Evolutionary conservation across 306 rosid genomes (phyloP).

Genomic region (Comarum palustre): DNA sequence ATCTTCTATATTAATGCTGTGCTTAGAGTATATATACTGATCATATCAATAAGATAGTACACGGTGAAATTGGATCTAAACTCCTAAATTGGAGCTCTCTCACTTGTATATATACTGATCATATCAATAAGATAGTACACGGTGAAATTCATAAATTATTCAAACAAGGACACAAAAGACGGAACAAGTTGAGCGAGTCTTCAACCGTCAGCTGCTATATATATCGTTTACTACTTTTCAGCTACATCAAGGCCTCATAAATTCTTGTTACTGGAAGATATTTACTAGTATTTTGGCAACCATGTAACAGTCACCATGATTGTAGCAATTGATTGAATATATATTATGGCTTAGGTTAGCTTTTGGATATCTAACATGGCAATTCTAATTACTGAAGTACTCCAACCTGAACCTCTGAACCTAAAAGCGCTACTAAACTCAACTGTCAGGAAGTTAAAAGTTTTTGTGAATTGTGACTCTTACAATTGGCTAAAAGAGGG

Average conservation of each 20-base stretch:
- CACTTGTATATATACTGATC: too few relatives aligned
- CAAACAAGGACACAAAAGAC: not conserved
- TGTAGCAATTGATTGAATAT: not conserved
- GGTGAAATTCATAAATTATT: too few relatives aligned
- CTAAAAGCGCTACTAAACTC: not conserved
- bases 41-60: too few relatives aligned
- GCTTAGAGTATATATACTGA: too few relatives aligned
- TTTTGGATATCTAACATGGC: not conserved
- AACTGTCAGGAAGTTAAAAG: not conserved
- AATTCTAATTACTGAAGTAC: not conserved
- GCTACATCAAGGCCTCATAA: not conserved
- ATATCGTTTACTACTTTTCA: not conserved
- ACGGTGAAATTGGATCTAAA: too few relatives aligned
- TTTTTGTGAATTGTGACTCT: not conserved
- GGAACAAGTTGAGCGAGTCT: not conserved
- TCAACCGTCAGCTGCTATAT: not conserved
- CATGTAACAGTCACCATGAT: not conserved
- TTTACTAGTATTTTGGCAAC: not conserved
- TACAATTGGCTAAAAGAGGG: not conserved
- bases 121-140: too few relatives aligned
- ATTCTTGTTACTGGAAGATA: not conserved
- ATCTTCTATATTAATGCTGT: too few relatives aligned
- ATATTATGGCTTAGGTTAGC: not conserved
- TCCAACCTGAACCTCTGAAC: not conserved
- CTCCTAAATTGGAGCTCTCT: too few relatives aligned